Conservation (phyloP, 1,284 basidiomycete species). For the Tremellales sp. region DNA sequence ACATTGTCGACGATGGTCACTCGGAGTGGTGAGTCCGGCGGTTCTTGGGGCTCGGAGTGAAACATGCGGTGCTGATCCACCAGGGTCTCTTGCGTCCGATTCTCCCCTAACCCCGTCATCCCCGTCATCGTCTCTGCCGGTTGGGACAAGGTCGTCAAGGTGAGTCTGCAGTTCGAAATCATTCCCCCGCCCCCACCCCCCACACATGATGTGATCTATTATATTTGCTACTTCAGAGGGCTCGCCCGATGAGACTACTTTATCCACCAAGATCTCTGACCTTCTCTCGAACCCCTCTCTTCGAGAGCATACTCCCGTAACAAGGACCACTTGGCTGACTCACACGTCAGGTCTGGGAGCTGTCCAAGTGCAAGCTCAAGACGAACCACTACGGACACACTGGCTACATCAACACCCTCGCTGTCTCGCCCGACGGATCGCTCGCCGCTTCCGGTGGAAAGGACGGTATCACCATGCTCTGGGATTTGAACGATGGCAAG, state of each 20-base stretch:
- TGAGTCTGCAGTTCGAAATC: slow-evolving; percentile 51
- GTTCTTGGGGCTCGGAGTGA: not conserved
- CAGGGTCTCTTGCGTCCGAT: slow-evolving; percentile 98
- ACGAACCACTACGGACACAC: slow-evolving; percentile 99
- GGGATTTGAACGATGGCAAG: slow-evolving; percentile 99
- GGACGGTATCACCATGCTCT: slow-evolving; percentile 99
- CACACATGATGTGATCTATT: slow-evolving; percentile 54
- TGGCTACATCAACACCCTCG: slow-evolving; percentile 98
- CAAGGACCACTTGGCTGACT: slow-evolving; percentile 11
- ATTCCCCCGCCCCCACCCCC: slow-evolving; percentile 1
- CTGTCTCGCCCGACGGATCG: slow-evolving; percentile 98
- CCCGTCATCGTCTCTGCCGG: slow-evolving; percentile 98
- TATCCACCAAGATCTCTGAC: slow-evolving; percentile 74
- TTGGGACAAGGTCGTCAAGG: slow-evolving; percentile 99
- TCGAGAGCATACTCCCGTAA: not conserved
- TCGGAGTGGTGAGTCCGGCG: slow-evolving; percentile 67
- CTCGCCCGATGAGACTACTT: slow-evolving; percentile 63
- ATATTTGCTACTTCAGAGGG: slow-evolving; percentile 86
- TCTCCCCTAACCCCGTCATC: slow-evolving; percentile 97
- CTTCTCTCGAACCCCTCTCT: slow-evolving; percentile 1
- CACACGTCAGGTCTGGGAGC: slow-evolving; percentile 98
- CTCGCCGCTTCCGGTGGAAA: slow-evolving; percentile 99
- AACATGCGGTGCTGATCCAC: not conserved
- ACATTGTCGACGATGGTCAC: slow-evolving; percentile 99
- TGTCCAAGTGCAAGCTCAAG: slow-evolving; percentile 99